Evolutionary conservation across 192 early-diverging fungal genomes (phyloP), one percentile per base, ranked within the genome.

Genomic region (Gamsiella multidivaricata): DNA sequence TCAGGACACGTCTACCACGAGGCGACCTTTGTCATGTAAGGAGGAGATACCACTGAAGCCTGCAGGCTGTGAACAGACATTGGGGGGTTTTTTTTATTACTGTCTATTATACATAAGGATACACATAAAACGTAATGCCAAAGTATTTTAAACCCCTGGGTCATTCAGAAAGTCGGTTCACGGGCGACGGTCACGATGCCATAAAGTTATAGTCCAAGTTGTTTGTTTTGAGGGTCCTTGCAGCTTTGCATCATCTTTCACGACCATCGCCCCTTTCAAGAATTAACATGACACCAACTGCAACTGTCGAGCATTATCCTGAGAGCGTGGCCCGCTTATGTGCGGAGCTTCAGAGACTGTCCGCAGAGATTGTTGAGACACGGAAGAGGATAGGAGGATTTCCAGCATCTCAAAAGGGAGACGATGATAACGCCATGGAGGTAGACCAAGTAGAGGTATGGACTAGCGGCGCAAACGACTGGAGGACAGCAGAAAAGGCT

Each of bases 1-100:
- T 72, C 80, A 10, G 96, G 96, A 14, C 78, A 88, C 26, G 83
- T 91, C 36, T 95, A 94, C 84, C 89, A 95, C 70, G 96, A 97
- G 82, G 85, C 89, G 42, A 91, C 93, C 7, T 93, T 95, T 69
- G 85, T 88, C 32, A 81, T 83, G 54, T 85, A 82, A 62, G 65
- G 45, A 18, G 42, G 29, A 58, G 26, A 36, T 2, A 54, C 3
- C 7, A 4, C 29, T 54, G 14, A 4, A 54, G 23, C 23, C 47
- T 18, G 11, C 41, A 11, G 11, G 3, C 15, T 41, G 39, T 10
- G 18, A 42, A 42, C 18, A 18, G 1, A 18, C 18, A 15, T 18
- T 15, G 18, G 18, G 41, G 12, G 18, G 41, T 56, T 22, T 18
- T 37, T 56, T 50, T 63, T 28, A 9, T 17, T 23, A 5, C 12